A percentile compares a stretch with the other conserved stretches of the same genome.
These are phyloP conservation scores for Centella asiatica DNA, from an alignment of 129 eudicot genomes.

Conservation along the genomic window DNA sequence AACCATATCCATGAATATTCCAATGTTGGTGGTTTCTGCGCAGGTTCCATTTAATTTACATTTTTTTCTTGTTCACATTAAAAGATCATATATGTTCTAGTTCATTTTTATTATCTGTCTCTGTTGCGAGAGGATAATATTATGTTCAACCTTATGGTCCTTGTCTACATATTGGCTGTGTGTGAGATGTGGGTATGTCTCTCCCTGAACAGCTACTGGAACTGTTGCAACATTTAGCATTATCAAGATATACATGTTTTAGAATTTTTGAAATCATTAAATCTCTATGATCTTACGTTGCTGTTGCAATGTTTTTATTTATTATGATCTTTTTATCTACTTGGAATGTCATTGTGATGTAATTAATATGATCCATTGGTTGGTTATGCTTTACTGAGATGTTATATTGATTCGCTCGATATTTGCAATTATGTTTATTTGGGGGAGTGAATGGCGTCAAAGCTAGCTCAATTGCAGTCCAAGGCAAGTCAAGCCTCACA, in stretches of 20 bases:
- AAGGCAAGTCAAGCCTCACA: slow-evolving; percentile 6
- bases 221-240: background rate
- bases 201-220: background rate
- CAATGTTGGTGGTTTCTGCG: too few relatives aligned
- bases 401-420: background rate
- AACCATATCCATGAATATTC: too few relatives aligned
- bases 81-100: too few relatives aligned
- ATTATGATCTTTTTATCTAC: too few relatives aligned
- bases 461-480: slow-evolving; percentile 2
- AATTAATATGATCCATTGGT: background rate
- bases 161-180: too few relatives aligned
- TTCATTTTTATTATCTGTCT: too few relatives aligned
- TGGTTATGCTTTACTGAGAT: background rate
- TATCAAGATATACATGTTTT: background rate
- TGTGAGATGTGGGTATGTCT: background rate
- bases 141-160: background rate
- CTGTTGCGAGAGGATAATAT: background rate
- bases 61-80: too few relatives aligned
- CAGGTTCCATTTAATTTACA: background rate
- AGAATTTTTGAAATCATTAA: background rate
- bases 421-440: background rate
- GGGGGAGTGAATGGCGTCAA: slow-evolving; percentile 8
- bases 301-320: background rate
- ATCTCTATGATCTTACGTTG: background rate
- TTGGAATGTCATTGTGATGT: too few relatives aligned